phyloP scores from a whole-genome alignment of 164 flowering plant species.

The Piper betle region DNA sequence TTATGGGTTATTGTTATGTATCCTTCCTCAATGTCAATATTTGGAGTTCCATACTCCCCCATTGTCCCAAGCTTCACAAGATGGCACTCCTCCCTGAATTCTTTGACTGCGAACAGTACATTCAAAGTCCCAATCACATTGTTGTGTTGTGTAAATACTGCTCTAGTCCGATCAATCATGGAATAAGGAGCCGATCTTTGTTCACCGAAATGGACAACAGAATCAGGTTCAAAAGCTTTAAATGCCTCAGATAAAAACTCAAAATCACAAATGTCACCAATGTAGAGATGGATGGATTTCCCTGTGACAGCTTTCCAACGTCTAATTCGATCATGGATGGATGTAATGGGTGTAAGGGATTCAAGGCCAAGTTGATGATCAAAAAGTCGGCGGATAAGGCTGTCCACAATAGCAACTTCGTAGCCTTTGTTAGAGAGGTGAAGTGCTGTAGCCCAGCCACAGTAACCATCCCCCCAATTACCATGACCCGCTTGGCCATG shows the following conservation, averaged over 20 bases:
- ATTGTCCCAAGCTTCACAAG: conserved; percentile 94
- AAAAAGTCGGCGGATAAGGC: conserved; percentile 76
- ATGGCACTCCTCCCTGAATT: conserved; percentile 72
- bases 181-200: conserved; percentile 98
- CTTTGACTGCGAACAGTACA: conserved; percentile 32
- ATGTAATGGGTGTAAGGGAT: conserved; percentile 80
- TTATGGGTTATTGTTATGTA: conserved; percentile 85
- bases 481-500: conserved; percentile 60
- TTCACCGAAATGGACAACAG: conserved; percentile 95
- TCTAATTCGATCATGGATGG: conserved; percentile 69
- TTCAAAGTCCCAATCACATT: conserved; percentile 16
- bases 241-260: conserved; percentile 39
- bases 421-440: conserved; percentile 81
- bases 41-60: conserved; percentile 99
- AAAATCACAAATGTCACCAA: conserved; percentile 62
- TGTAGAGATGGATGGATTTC: conserved; percentile 51
- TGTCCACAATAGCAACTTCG: conserved; percentile 84
- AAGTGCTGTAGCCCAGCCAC: conserved; percentile 99
- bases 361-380: conserved; percentile 92
- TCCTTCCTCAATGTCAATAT: conserved; percentile 95
- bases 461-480: conserved; percentile 98
- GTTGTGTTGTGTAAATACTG: conserved; percentile 81
- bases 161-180: conserved; percentile 93
- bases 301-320: conserved; percentile 80
- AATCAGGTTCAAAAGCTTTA: conserved; percentile 73